A percentile compares a stretch with the other conserved stretches of the same genome.
Evolutionary conservation across 495 filamentous ascomycete genomes (phyloP).

Genomic region (Chaetomidium leptoderma): DNA sequence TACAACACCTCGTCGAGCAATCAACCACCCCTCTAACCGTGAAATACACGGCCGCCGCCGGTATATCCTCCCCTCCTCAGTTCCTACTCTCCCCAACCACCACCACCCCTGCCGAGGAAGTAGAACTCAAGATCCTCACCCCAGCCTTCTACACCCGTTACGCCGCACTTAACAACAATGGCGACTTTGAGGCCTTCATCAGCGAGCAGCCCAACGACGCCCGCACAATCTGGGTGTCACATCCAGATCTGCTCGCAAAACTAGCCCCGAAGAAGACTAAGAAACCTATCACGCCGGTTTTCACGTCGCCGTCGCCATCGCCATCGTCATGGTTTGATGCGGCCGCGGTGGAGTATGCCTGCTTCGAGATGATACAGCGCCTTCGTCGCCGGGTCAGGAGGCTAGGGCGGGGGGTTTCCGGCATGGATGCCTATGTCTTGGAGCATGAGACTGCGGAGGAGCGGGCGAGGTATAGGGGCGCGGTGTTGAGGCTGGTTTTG

Average conservation of each 20-base stretch:
- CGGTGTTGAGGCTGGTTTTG: slow-evolving; percentile 35
- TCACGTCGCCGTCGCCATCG: too few relatives aligned
- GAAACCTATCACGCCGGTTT: too few relatives aligned
- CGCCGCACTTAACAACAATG: slow-evolving; percentile 43
- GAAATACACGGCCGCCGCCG: slow-evolving; percentile 45
- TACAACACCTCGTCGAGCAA: slow-evolving; percentile 44
- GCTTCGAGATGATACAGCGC: slow-evolving; percentile 36
- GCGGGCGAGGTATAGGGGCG: slow-evolving; percentile 27
- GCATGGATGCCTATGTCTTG: slow-evolving; percentile 43
- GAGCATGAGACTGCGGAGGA: slow-evolving; percentile 25
- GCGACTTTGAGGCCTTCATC: slow-evolving; percentile 49
- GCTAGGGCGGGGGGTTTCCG: neutral
- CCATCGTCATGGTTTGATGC: slow-evolving; percentile 19
- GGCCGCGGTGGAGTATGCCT: slow-evolving; percentile 29
- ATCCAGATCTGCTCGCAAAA: slow-evolving; percentile 41
- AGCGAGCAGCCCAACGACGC: slow-evolving; percentile 48
- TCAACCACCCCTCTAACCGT: slow-evolving; percentile 40
- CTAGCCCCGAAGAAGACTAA: slow-evolving; percentile 33
- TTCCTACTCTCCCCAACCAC: neutral
- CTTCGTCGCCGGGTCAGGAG: slow-evolving; percentile 28
- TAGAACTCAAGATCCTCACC: slow-evolving; percentile 52
- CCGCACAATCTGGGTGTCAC: slow-evolving; percentile 49
- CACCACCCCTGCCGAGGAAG: too few relatives aligned
- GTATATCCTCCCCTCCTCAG: slow-evolving; percentile 30
- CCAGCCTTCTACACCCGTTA: slow-evolving; percentile 60